phyloP scores from a whole-genome alignment of 495 filamentous ascomycete species.

The Penicillium coffeae region DNA sequence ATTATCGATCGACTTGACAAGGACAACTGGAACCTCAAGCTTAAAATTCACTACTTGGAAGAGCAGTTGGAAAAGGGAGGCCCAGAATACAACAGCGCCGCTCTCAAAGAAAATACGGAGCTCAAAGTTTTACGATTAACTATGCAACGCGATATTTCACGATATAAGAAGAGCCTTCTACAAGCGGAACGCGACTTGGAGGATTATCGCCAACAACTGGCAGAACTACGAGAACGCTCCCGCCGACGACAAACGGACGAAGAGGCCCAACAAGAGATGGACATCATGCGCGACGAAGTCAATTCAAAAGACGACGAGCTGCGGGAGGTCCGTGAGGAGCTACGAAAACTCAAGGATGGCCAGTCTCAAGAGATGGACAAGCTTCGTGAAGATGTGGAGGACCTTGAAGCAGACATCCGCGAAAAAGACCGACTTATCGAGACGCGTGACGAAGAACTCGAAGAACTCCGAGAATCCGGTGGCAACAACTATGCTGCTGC shows the following conservation, averaged over 20 bases:
- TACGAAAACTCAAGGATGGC: conserved; percentile 42
- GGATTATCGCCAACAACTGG: conserved; percentile 68
- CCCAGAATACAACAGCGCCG: conserved; percentile 78
- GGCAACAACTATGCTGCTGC: conserved; percentile 49
- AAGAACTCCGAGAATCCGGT: conserved; percentile 53
- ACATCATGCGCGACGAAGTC: conserved; percentile 55
- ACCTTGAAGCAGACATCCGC: conserved; percentile 60
- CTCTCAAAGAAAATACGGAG: conserved; percentile 90
- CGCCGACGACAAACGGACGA: conserved; percentile 70
- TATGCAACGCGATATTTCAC: conserved; percentile 78
- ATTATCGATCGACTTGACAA: conserved; percentile 93
- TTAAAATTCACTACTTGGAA: conserved; percentile 94
- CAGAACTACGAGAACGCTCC: conserved; percentile 73
- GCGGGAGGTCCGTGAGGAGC: conserved; percentile 41
- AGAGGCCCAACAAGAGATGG: conserved; percentile 57
- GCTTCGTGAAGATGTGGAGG: conserved; percentile 63
- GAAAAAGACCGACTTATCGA: conserved; percentile 64
- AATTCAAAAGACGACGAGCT: conserved; percentile 53
- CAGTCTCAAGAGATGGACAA: conserved; percentile 55
- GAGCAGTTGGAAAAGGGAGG: conserved; percentile 81
- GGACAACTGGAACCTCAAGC: conserved; percentile 89
- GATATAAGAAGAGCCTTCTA: conserved; percentile 74
- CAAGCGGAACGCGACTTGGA: conserved; percentile 79
- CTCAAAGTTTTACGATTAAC: conserved; percentile 87
- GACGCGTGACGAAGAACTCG: conserved; percentile 62